Evolutionary conservation across 2,329 filamentous ascomycete genomes (phyloP).

Genomic region (Biscogniauxia mediterranea): DNA sequence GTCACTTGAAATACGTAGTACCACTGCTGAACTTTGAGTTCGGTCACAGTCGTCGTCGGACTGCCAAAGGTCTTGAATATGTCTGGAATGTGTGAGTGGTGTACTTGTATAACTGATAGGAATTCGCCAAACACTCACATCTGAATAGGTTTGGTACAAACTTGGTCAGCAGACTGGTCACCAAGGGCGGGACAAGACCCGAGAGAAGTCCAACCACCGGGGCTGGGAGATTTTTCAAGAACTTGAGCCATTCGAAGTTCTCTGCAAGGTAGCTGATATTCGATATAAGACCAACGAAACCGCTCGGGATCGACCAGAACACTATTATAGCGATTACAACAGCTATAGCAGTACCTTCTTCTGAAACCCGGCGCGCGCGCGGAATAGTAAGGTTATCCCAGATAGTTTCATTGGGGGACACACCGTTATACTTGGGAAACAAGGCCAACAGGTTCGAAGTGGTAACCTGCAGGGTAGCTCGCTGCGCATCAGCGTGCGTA

Average conservation of each 20-base stretch:
- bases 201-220: conserved; percentile 75
- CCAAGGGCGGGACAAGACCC: conserved; percentile 75
- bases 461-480: conserved; percentile 64
- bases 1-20: conserved; percentile 81
- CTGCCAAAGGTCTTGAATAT: conserved; percentile 70
- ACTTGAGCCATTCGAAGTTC: conserved; percentile 66
- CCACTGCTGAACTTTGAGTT: conserved; percentile 74
- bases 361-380: conserved; percentile 27
- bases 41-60: conserved; percentile 68
- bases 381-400: conserved; percentile 72
- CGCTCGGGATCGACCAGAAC: conserved; percentile 79
- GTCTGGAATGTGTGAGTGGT: conserved; percentile 38
- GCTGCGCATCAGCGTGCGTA: conserved; percentile 78
- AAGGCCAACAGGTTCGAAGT: conserved; percentile 26
- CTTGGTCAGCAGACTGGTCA: conserved; percentile 79
- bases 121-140: conserved; percentile 44
- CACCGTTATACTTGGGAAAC: conserved; percentile 44
- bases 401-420: conserved; percentile 77
- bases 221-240: conserved; percentile 68
- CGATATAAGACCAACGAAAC: conserved; percentile 78
- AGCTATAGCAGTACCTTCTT: conserved; percentile 56
- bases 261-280: conserved; percentile 73
- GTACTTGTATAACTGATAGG: not conserved
- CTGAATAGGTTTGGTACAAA: conserved; percentile 76
- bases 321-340: conserved; percentile 73